Evolutionary conservation across 2,329 filamentous ascomycete species (phyloP), one percentile per base, ranked within the genome.

Genomic region (Dactylonectria macrodidyma): DNA sequence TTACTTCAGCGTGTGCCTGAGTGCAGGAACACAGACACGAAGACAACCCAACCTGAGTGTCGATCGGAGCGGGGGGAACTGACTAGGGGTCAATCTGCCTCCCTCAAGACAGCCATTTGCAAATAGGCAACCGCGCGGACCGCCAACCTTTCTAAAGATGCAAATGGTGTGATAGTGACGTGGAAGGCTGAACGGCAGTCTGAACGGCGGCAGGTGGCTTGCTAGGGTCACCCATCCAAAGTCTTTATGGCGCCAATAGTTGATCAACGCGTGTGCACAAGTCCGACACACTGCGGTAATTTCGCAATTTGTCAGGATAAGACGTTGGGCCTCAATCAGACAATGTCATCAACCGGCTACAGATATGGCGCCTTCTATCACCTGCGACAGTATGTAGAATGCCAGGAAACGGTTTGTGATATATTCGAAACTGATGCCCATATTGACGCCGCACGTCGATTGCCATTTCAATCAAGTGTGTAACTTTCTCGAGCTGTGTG

Each of bases 201-300:
- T 19, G 19, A 19, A 19, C 19, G 19, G 19, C 19, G 34, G 19
- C 1, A 19, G 19, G 19, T 19, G 19, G 38, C 38, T 44, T 44
- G 41, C 41, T 44, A 44, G 41, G 26, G 48, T 34, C 9, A 52
- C 48, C 48, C 48, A 33, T 52, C 14, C 14, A 34, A 52, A 30
- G 48, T 52, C 48, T 52, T 52, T 30, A 52, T 52, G 26, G 48
- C 26, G 16, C 48, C 48, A 52, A 52, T 52, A 52, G 50, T 26
- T 30, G 50, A 1, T 52, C 50, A n/a, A 52, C 50, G 26, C 50
- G 50, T 33, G 3, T 52, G 24, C 30, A 1, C 10, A 16, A 52
- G 50, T 52, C 14, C 50, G 34, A 19, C 26, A 33, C 50, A 26
- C 26, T 52, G 50, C 50, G 50, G 26, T 12, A 52, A 52, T 52